These are phyloP conservation scores for Wickerhamomyces alni DNA, from an alignment of 805 yeast genomes.

Conservation along the genomic window DNA sequence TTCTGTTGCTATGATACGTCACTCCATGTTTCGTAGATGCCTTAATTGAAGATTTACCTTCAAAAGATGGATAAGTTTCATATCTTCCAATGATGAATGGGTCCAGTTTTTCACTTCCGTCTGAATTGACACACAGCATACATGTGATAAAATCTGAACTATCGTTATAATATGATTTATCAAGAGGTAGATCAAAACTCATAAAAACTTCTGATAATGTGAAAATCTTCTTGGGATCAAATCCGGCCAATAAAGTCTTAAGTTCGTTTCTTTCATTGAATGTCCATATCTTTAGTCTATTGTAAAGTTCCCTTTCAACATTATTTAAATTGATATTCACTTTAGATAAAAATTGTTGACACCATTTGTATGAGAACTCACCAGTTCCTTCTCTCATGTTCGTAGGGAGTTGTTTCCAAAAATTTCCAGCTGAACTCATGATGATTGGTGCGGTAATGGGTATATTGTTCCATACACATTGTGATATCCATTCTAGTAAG, in stretches of 20 bases:
- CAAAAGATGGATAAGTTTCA: slow-evolving; percentile 39
- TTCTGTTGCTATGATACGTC: slow-evolving; percentile 51
- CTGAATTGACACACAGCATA: slow-evolving; percentile 57
- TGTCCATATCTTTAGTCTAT: slow-evolving; percentile 52
- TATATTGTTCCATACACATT: slow-evolving; percentile 59
- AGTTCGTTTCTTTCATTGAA: slow-evolving; percentile 49
- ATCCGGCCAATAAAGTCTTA: slow-evolving; percentile 38
- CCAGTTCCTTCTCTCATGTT: slow-evolving; percentile 56
- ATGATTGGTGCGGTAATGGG: slow-evolving; percentile 60
- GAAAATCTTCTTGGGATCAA: slow-evolving; percentile 47
- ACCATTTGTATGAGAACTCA: slow-evolving; percentile 61
- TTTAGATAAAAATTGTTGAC: slow-evolving; percentile 35
- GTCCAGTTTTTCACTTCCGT: slow-evolving; percentile 55
- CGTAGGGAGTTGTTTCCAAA: slow-evolving; percentile 56
- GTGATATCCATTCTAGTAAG: slow-evolving; percentile 66
- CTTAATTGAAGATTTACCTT: slow-evolving; percentile 34
- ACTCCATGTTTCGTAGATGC: slow-evolving; percentile 46
- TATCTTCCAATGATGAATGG: slow-evolving; percentile 58
- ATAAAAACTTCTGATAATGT: slow-evolving; percentile 56
- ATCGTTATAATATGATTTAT: slow-evolving; percentile 43
- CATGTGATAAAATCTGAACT: slow-evolving; percentile 41
- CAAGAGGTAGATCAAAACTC: slow-evolving; percentile 55
- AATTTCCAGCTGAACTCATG: slow-evolving; percentile 55
- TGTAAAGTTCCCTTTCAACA: slow-evolving; percentile 36
- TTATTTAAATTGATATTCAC: slow-evolving; percentile 48